Base-by-base conservation (phyloP, 2,329 filamentous ascomycete genomes). In the Fusarium napiforme region DNA sequence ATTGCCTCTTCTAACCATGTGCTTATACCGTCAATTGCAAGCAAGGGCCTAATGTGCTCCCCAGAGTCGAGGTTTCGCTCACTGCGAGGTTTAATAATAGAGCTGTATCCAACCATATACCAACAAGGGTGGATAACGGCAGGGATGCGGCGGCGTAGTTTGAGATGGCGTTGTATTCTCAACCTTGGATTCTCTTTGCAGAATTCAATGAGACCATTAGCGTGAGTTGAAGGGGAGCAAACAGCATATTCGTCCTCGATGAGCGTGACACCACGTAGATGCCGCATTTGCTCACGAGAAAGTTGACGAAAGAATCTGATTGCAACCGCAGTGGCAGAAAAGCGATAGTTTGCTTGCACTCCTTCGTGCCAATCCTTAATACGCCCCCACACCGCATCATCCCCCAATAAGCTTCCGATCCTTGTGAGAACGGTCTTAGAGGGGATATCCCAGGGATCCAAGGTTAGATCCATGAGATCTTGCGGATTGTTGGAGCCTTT, bases 241-340 rank as follows among this genome's bases (percentile, higher is more conserved):
- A 63, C 64, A 8, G 58, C 21, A 18, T 23, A 7, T 12, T 6
- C 56, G 16, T 71, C 56, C 23, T 65, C 64, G 10, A 57, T 11
- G 10, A 71, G 18, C 0, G 7, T 40, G 4, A 68, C 6, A 4
- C 42, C 6, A 9, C 55, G 50, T 2, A 67, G 21, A 14, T 30
- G 21, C 28, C 11, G 15, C 21, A 39, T 50, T 18, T 57, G 19
- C 4, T 40, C n/a, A 36, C 9, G 1, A 4, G 49, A 16, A 19
- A 71, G 60, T 4, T 21, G 49, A 14, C 16, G 15, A 26, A 71
- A 43, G 43, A 65, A 71, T 23, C 39, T 43, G 14, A 69, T 61
- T 7, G 60, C 42, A 9, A 32, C 18, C 16, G 68, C 56, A 4
- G 56, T 11, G 1, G 65, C 60, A 19, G 68, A 69, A 37, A 71